Base-by-base conservation (phyloP, 768 basidiomycete genomes). In the Russula earlei region DNA sequence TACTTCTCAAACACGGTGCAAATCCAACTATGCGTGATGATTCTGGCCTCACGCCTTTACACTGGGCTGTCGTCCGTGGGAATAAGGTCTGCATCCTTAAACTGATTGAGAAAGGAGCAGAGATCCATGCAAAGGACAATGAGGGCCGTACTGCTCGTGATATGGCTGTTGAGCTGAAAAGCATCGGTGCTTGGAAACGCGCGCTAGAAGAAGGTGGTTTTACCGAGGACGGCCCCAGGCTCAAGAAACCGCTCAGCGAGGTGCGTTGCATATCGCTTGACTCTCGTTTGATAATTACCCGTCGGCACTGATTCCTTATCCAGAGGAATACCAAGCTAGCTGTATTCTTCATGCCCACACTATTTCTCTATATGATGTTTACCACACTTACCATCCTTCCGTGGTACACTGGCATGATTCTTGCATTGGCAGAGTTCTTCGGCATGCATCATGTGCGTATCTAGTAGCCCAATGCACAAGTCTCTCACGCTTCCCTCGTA, bases 1-100 rank as follows among this genome's bases (percentile, higher is more conserved):
- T 98, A 44, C 71, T 99, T 40, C 77, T 99, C 49, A 80, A 84
- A 54, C 90, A 94, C 62, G 91, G 91, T 3, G 93, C 96, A 2
- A 87, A 82, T 55, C 76, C 85, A 0, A 82, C 82, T 56, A 69
- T 84, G 12, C 78, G 79, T 34, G 96, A 98, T 67, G 84, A 90
- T 63, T 71, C 79, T 0, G 94, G 92, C 0, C 77, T 99, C 49
- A 78, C 91, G 1, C 89, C 95, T 2, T 74, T 99, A 34, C 96
- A 99, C 66, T 98, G 96, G 96, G 94, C 92, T 2, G 94, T 94
- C 31, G 95, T 98, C 5, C 80, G 93, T 53, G 96, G 93, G n/a
- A 95, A 93, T 67, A 77, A 85, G 58, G 76, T 84, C 45, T 88
- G 88, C 65, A 95, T 99, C 48, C 78, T 87, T 43, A 78, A 85